Evolutionary conservation across 73 alveolate species (phyloP).

Genomic region (Tetrahymena borealis): DNA sequence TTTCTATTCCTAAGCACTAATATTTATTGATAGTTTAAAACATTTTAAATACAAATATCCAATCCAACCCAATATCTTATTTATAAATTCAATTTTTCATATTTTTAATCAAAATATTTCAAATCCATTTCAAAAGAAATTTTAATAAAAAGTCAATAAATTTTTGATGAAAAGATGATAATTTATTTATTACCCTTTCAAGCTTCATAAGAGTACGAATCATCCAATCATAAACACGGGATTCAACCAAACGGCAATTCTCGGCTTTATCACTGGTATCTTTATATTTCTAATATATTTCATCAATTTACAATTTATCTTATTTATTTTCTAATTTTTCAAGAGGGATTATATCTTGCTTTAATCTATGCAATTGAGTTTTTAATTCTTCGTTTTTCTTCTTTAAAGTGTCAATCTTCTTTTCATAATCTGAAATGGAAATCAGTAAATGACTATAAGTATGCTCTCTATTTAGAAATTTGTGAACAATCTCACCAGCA

Average conservation of each 20-base stretch:
- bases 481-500: conserved; percentile 29
- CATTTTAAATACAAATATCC: too few relatives aligned
- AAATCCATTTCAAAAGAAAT: neutral
- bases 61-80: too few relatives aligned
- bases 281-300: neutral
- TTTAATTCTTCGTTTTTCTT: conserved; percentile 12
- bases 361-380: neutral
- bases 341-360: conserved; percentile 9
- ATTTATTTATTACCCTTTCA: neutral
- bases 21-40: too few relatives aligned
- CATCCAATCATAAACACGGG: neutral
- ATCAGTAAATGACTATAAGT: conserved; percentile 28
- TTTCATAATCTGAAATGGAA: conserved; percentile 34
- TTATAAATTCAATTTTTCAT: too few relatives aligned
- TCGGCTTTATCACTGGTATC: neutral
- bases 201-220: neutral
- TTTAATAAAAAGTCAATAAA: neutral
- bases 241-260: neutral
- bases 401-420: conserved; percentile 10
- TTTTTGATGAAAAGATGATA: neutral
- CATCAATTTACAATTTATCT: neutral
- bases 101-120: neutral
- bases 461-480: conserved; percentile 34
- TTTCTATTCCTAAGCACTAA: neutral
- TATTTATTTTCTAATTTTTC: conserved; percentile 4